Base-by-base conservation (phyloP, 129 eudicot genomes). In the Cynara cardunculus region DNA sequence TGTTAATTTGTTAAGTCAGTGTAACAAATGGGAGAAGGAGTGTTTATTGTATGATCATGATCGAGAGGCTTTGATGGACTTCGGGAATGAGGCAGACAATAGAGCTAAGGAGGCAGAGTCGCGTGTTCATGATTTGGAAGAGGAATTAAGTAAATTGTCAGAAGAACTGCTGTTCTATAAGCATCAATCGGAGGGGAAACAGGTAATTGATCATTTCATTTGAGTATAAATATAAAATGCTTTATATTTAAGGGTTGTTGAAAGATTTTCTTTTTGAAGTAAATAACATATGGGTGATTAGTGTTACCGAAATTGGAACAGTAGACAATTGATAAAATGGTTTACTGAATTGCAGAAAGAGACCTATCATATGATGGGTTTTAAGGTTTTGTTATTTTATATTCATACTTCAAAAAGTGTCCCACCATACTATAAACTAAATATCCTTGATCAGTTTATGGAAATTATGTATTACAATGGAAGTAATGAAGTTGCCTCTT, bases 51-150 rank as follows among this genome's bases (percentile, higher is more conserved):
- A 90, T 69, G 92, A 87, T 44, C 86, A 49, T 9, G 97, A 91
- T 78, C 85, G 89, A 5, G 96, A 91, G 64, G 93, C 88, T 12
- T 81, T 94, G 71, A 88, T 90, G 97, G 94, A 94, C 28, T 91
- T 94, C 30, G 93, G 92, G 7, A 88, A 94, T 16, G 97, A 91
- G 87, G 93, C 92, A 0, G 93, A 89, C 74, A 86, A 85, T 80
- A 82, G 97, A 73, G 93, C 89, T 1, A 88, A 88, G 82, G 87
- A 86, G 59, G 95, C 95, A 21, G 97, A 91, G 81, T 34, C 22
- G 6, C 82, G 85, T 73, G 87, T 85, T 19, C 56, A 18, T 49
- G 77, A 86, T 34, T 74, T 91, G 85, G 90, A 88, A 88, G 93
- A 86, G 81, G 90, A 91, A 82, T 65, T 85, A n/a, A 71, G 72